phyloP scores from a whole-genome alignment of 129 eudicot species.

The Arctium lappa region DNA sequence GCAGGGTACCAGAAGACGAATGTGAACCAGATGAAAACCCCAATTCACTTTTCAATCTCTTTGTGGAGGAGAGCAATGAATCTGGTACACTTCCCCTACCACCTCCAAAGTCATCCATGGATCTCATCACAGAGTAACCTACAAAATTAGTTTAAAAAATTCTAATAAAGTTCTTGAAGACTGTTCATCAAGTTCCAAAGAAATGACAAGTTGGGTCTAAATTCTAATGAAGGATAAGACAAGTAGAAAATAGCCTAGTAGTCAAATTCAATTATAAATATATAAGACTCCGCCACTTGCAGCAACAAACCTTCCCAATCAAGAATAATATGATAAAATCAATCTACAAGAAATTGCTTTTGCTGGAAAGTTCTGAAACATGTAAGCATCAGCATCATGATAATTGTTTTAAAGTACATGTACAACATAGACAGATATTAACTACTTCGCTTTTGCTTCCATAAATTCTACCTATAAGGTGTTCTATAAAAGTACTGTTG shows the following conservation, averaged over 20 bases:
- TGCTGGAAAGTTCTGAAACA: slow-evolving; percentile 21
- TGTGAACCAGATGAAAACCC: slow-evolving; percentile 41
- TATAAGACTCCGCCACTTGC: slow-evolving; percentile 27
- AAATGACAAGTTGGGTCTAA: slow-evolving; percentile 11
- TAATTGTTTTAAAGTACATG: slow-evolving; percentile 23
- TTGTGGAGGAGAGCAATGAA: slow-evolving; percentile 46
- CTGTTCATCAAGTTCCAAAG: neutral
- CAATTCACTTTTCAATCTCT: slow-evolving; percentile 48
- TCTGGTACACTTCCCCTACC: slow-evolving; percentile 40
- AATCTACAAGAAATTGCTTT: slow-evolving; percentile 8
- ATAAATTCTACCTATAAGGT: slow-evolving; percentile 2
- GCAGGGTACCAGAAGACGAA: slow-evolving; percentile 39
- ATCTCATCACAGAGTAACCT: slow-evolving; percentile 59
- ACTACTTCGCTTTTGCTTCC: slow-evolving; percentile 11
- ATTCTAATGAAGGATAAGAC: neutral
- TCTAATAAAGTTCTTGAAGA: neutral
- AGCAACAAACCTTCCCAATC: slow-evolving; percentile 20
- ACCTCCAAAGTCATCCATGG: slow-evolving; percentile 46
- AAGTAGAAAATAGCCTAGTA: neutral
- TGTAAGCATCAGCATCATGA: slow-evolving; percentile 32
- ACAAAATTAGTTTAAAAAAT: slow-evolving; percentile 19
- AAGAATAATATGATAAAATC: slow-evolving; percentile 15
- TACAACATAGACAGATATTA: slow-evolving; percentile 32
- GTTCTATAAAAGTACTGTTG: neutral
- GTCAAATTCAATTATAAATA: slow-evolving; percentile 18